Evolutionary conservation across 371 early-diverging fungal species (phyloP).

Genomic region (Mortierella sp.): DNA sequence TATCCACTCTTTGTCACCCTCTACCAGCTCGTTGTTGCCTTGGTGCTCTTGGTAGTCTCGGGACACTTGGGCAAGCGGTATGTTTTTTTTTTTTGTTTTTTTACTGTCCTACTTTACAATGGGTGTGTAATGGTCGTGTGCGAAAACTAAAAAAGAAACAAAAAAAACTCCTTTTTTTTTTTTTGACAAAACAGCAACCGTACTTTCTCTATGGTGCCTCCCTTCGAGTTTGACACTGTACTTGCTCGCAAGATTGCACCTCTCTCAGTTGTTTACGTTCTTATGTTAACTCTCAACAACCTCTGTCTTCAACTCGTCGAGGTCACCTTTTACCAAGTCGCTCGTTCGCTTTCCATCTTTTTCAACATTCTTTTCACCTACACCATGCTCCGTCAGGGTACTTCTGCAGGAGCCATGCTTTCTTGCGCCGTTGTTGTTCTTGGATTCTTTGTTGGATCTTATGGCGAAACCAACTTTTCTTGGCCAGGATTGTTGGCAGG

Average conservation of each 20-base stretch:
- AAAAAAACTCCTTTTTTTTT: no score
- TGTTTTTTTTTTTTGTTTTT: slow-evolving; percentile 8
- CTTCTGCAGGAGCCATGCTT: slow-evolving; percentile 66
- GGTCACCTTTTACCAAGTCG: slow-evolving; percentile 83
- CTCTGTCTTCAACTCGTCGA: slow-evolving; percentile 78
- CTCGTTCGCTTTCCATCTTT: slow-evolving; percentile 78
- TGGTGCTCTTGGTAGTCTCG: slow-evolving; percentile 69
- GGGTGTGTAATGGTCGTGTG: no score
- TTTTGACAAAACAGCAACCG: slow-evolving; percentile 59
- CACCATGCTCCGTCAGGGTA: slow-evolving; percentile 69
- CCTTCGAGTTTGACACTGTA: slow-evolving; percentile 71
- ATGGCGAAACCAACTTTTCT: slow-evolving; percentile 79
- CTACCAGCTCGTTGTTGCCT: slow-evolving; percentile 77
- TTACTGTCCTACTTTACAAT: no score
- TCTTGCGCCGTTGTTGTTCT: slow-evolving; percentile 76
- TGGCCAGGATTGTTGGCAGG: slow-evolving; percentile 78
- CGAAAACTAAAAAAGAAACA: not conserved
- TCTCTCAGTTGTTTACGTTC: slow-evolving; percentile 76
- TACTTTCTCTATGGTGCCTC: slow-evolving; percentile 76
- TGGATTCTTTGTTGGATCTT: slow-evolving; percentile 80
- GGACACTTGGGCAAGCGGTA: slow-evolving; percentile 75
- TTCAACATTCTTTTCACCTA: slow-evolving; percentile 81
- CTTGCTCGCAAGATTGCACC: slow-evolving; percentile 73
- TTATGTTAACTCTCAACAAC: slow-evolving; percentile 80
- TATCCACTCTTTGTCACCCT: slow-evolving; percentile 80